Percentiles rank a stretch among this genome's conserved stretches.
These are phyloP conservation scores for Sesbania bispinosa DNA, from an alignment of 306 rosid species.

Conservation along the genomic window DNA sequence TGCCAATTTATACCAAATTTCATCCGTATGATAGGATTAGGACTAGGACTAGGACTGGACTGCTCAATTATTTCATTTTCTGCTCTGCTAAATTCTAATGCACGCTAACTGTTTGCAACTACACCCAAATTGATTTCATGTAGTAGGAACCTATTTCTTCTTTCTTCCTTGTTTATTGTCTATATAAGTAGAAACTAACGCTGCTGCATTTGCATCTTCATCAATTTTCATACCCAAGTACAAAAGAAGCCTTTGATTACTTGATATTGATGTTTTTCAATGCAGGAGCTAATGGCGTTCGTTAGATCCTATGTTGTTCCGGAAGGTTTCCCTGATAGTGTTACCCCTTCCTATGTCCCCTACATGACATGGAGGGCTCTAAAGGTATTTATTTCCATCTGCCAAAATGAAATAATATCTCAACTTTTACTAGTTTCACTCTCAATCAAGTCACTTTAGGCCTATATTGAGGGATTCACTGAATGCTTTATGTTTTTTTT, in stretches of 20 bases:
- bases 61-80: too few species aligned
- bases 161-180: too few species aligned
- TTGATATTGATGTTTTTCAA: too few species aligned
- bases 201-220: neutral
- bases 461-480: neutral
- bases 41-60: too few species aligned
- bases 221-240: neutral
- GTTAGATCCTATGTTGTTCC: conserved; percentile 93
- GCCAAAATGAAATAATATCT: neutral
- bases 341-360: conserved; percentile 85
- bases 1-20: neutral
- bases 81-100: too few species aligned
- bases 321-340: conserved; percentile 90
- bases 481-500: neutral
- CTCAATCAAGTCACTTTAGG: neutral
- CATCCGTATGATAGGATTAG: too few species aligned
- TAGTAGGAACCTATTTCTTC: too few species aligned
- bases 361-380: conserved; percentile 98
- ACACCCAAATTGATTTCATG: too few species aligned
- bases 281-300: conserved; percentile 73
- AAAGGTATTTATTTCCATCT: conserved; percentile 59
- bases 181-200: too few species aligned
- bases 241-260: too few species aligned
- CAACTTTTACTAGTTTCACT: neutral
- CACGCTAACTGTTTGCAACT: too few species aligned